Evolutionary conservation across 129 eudicot species (phyloP).

Genomic region (Flaveria trinervia): DNA sequence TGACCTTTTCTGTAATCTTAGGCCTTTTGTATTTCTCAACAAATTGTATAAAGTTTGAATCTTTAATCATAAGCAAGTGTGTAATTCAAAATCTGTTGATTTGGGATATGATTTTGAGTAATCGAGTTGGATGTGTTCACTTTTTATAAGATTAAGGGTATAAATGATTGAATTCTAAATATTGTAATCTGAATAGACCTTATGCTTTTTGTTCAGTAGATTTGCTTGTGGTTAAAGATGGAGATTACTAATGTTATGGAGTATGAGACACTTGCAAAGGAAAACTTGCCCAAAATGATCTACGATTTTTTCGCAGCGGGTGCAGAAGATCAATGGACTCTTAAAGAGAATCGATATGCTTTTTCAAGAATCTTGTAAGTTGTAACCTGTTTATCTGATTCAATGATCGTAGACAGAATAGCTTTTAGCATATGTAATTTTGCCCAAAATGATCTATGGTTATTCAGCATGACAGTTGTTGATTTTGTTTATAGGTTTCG

Average conservation of each 20-base stretch:
- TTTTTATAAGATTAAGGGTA: too few species aligned
- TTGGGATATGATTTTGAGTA: background rate
- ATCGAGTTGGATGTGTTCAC: too few species aligned
- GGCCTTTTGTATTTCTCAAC: background rate
- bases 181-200: conserved; percentile 9
- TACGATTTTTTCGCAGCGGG: conserved; percentile 90
- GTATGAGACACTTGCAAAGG: conserved; percentile 73
- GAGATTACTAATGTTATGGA: conserved; percentile 81
- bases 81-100: background rate
- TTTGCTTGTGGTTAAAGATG: conserved; percentile 34
- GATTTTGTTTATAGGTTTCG: conserved; percentile 55
- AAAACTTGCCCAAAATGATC: conserved; percentile 77
- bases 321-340: conserved; percentile 98
- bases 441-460: background rate
- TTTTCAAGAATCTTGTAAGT: conserved; percentile 77
- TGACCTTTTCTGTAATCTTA: conserved; percentile 6
- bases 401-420: background rate
- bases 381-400: conserved; percentile 43
- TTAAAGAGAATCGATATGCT: conserved; percentile 73
- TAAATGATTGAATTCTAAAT: background rate
- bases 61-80: conserved; percentile 5
- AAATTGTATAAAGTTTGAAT: too few species aligned
- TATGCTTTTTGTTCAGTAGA: background rate
- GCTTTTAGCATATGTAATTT: background rate
- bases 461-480: background rate